These are phyloP conservation scores for Capsicum chinense DNA, from an alignment of 257 asterid genomes.

Conservation along the genomic window DNA sequence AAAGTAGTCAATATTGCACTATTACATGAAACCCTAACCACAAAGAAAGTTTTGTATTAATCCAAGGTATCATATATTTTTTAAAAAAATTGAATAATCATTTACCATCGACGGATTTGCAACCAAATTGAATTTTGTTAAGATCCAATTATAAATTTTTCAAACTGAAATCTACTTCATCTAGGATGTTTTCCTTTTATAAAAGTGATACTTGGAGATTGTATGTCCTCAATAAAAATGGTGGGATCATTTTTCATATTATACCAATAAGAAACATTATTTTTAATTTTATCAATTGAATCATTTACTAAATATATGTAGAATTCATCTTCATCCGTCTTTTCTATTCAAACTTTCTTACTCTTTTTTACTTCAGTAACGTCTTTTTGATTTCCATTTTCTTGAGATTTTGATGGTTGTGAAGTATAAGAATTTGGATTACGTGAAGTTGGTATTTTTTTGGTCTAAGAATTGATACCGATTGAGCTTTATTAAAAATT, in stretches of 20 bases:
- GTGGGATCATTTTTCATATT: slow-evolving; percentile 12
- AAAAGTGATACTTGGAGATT: too few relatives aligned
- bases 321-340: neutral
- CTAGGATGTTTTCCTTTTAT: too few relatives aligned
- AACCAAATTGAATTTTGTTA: too few relatives aligned
- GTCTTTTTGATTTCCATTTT: neutral
- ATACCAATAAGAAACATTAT: neutral
- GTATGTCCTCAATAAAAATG: slow-evolving; percentile 11
- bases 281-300: neutral
- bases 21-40: too few relatives aligned
- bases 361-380: neutral
- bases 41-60: too few relatives aligned
- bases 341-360: neutral
- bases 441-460: neutral
- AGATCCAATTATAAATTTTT: too few relatives aligned
- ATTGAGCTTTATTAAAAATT: neutral
- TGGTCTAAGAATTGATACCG: neutral
- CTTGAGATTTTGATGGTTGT: neutral
- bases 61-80: too few relatives aligned
- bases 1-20: too few relatives aligned
- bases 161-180: too few relatives aligned
- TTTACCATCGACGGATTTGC: too few relatives aligned
- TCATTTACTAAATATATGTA: neutral
- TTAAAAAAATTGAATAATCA: too few relatives aligned
- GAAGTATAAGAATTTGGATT: neutral